Evolutionary conservation across 306 rosid species (phyloP).

Genomic region (Casuarina equisetifolia): DNA sequence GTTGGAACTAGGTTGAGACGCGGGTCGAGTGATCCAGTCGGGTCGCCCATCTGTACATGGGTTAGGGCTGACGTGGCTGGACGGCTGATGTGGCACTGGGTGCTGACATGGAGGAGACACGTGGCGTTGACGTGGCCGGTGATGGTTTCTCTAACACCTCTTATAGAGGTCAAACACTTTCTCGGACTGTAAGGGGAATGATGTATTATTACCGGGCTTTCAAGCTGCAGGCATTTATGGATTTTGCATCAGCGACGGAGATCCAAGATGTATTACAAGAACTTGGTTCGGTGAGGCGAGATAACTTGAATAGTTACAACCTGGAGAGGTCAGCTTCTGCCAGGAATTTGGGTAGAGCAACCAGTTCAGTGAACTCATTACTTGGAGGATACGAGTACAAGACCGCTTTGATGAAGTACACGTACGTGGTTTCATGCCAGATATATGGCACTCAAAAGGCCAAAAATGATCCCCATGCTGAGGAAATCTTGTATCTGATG

Average conservation of each 20-base stretch:
- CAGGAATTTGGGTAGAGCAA: conserved; percentile 59
- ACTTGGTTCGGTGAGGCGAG: conserved; percentile 67
- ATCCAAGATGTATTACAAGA: conserved; percentile 79
- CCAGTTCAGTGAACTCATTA: conserved; percentile 58
- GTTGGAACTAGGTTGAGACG: no score
- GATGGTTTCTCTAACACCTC: no score
- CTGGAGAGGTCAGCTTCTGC: conserved; percentile 47
- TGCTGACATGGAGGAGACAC: no score
- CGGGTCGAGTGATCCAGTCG: no score
- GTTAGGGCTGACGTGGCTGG: no score
- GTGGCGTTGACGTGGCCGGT: no score
- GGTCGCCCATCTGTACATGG: no score
- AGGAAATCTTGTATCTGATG: conserved; percentile 36
- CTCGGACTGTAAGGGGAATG: conserved; percentile 95
- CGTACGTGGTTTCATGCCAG: conserved; percentile 73
- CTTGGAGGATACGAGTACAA: conserved; percentile 91
- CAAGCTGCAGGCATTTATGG: conserved; percentile 88
- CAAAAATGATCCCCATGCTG: conserved; percentile 56
- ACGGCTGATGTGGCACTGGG: no score
- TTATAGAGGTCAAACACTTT: conserved; percentile 27
- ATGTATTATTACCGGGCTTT: conserved; percentile 92
- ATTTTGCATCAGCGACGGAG: conserved; percentile 93
- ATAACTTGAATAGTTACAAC: conserved; percentile 38
- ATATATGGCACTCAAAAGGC: conserved; percentile 86
- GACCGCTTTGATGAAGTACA: conserved; percentile 55